Conservation (phyloP, 164 flowering plant genomes). For the Aristolochia fimbriata region DNA sequence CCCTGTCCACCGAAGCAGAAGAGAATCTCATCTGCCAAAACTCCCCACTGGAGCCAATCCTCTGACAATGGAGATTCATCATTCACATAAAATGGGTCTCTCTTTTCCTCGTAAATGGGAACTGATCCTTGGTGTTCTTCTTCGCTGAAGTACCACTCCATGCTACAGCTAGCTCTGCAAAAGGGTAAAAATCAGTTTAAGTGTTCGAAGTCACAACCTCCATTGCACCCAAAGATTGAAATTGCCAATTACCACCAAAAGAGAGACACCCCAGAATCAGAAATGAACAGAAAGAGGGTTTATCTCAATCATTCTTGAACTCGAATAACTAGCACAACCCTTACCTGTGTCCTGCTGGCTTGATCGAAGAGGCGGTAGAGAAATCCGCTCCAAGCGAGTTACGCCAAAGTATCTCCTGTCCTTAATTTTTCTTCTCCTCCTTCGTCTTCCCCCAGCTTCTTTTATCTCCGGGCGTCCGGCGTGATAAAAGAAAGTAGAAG, state of each 20-base stretch:
- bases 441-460: neutral
- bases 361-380: neutral
- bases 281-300: neutral
- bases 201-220: neutral
- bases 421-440: neutral
- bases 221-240: neutral
- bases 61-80: conserved; percentile 18
- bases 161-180: conserved; percentile 10
- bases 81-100: conserved; percentile 1
- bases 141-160: conserved; percentile 29
- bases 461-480: too few relatives aligned
- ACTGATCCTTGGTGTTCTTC: conserved; percentile 18
- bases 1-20: conserved; percentile 8
- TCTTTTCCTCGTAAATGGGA: conserved; percentile 13
- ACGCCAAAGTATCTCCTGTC: neutral
- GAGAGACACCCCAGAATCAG: neutral
- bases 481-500: too few relatives aligned
- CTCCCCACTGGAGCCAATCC: conserved; percentile 22
- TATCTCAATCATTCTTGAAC: neutral
- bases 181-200: neutral
- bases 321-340: neutral
- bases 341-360: too few relatives aligned
- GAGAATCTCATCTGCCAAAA: conserved; percentile 13
- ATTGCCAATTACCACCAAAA: neutral
- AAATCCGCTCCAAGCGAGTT: neutral